phyloP scores from a whole-genome alignment of 352 stramenopile genomes.

The Globisporangium camurandrum region DNA sequence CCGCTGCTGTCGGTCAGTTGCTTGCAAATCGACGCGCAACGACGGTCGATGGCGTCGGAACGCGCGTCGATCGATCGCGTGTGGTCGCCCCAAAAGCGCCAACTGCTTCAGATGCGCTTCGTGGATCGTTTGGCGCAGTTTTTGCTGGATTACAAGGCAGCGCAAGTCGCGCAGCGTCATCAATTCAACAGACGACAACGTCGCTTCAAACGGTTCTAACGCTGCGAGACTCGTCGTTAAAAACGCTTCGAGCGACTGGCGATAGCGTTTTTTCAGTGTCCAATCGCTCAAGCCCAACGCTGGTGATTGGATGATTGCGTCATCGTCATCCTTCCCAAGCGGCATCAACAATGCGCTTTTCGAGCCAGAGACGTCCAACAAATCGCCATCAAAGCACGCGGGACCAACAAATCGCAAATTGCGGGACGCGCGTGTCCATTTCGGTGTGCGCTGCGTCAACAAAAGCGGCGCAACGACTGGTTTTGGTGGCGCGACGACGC shows the following conservation, averaged over 20 bases:
- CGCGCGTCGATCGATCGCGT: constrained; percentile 57
- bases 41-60: constrained; percentile 65
- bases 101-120: constrained; percentile 57
- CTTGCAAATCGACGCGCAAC: constrained; percentile 53
- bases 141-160: constrained; percentile 68
- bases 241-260: constrained; percentile 68
- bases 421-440: constrained; percentile 49
- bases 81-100: constrained; percentile 55
- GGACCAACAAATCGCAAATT: constrained; percentile 55
- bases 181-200: constrained; percentile 32
- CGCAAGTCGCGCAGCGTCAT: constrained; percentile 52
- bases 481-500: too few relatives aligned
- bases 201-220: constrained; percentile 31
- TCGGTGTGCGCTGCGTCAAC: constrained; percentile 34
- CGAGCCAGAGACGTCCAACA: constrained; percentile 60
- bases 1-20: constrained; percentile 68
- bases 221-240: constrained; percentile 53
- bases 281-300: constrained; percentile 67
- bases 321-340: constrained; percentile 32
- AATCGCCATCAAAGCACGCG: constrained; percentile 56
- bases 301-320: constrained; percentile 40
- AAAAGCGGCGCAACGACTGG: constrained; percentile 13
- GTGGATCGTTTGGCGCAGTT: constrained; percentile 51
- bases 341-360: too few relatives aligned
- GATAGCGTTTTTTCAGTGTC: constrained; percentile 61